Base-by-base conservation (phyloP, 2,329 filamentous ascomycete genomes). In the Rasamsonia emersonii region DNA sequence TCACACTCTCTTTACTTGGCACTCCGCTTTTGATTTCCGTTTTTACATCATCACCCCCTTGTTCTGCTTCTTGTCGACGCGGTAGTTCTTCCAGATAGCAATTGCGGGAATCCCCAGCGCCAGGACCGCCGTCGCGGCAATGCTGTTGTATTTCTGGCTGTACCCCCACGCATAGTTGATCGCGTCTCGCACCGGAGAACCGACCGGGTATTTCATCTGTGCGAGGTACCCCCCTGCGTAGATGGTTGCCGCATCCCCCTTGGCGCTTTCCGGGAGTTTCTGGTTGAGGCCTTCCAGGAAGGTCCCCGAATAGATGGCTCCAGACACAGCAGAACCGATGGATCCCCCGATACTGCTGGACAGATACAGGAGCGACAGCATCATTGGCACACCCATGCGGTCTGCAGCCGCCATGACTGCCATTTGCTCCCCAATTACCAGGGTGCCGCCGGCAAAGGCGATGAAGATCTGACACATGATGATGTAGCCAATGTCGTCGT, bases 381-480 rank as follows among this genome's bases (percentile, higher is more conserved):
- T 50, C 50, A 61, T 56, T 14, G 73, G 70, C 4, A 75, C 59
- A 24, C 73, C 64, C 31, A 70, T 62, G 30, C 75, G 72, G 36
- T 65, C 65, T 10, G 69, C 67, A 3, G 69, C 64, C 0, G 70
- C 62, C 52, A 78, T 70, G 24, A 77, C 67, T 4, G 73, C 71
- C 42, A 79, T 68, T 38, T 79, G 68, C 40, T 71, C 59, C 34
- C 65, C 62, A 38, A 75, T 64, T 17, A 75, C 65, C 8, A 74
- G 58, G 15, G 68, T 70, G 32, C 67, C 67, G 9, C 70, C 71
- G 9, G 62, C 63, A 37, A 72, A 59, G 11, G 71, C 70, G 33
- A 73, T 68, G 41, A 75, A 64, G 35, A 75, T 65, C 43, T 74
- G 70, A 37, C 66, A 70, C 63, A 73, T 67, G 35, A 74, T 53